These are phyloP conservation scores for Fusarium citri DNA, from an alignment of 2,329 filamentous ascomycete species.

Conservation along the genomic window DNA sequence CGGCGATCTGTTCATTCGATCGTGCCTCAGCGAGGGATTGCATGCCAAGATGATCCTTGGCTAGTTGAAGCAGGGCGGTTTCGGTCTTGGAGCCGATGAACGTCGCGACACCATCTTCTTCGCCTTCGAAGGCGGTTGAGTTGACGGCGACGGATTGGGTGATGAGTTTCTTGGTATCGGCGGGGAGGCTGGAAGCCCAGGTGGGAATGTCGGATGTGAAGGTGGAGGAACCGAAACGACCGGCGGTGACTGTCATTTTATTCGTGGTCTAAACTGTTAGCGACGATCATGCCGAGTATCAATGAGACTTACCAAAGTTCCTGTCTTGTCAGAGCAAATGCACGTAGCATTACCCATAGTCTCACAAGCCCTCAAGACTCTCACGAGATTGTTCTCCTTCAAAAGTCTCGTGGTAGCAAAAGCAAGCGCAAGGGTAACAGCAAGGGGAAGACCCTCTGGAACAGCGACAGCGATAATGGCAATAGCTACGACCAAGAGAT, in stretches of 20 bases:
- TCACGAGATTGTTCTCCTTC: slow-evolving; percentile 80
- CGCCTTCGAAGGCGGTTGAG: slow-evolving; percentile 81
- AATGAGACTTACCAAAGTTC: slow-evolving; percentile 59
- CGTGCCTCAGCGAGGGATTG: slow-evolving; percentile 72
- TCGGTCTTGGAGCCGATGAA: slow-evolving; percentile 85
- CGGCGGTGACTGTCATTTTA: slow-evolving; percentile 75
- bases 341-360: slow-evolving; percentile 84
- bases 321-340: slow-evolving; percentile 76
- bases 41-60: slow-evolving; percentile 74
- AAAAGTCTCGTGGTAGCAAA: slow-evolving; percentile 83
- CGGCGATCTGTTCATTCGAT: slow-evolving; percentile 68
- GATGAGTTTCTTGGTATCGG: slow-evolving; percentile 44
- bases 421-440: slow-evolving; percentile 80
- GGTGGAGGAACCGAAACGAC: slow-evolving; percentile 63
- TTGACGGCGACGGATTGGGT: slow-evolving; percentile 66
- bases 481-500: slow-evolving; percentile 81
- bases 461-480: slow-evolving; percentile 85
- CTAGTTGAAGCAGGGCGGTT: slow-evolving; percentile 76
- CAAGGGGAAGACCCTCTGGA: slow-evolving; percentile 80
- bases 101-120: slow-evolving; percentile 70
- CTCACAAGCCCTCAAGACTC: slow-evolving; percentile 80
- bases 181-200: slow-evolving; percentile 41
- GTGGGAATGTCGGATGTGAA: slow-evolving; percentile 48
- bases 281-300: no score
- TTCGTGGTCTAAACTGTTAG: slow-evolving; percentile 58